Percentiles rank a stretch among this genome's conserved stretches.
phyloP scores from a whole-genome alignment of 176 grass and related monocot species.

The Carex scoparia region DNA sequence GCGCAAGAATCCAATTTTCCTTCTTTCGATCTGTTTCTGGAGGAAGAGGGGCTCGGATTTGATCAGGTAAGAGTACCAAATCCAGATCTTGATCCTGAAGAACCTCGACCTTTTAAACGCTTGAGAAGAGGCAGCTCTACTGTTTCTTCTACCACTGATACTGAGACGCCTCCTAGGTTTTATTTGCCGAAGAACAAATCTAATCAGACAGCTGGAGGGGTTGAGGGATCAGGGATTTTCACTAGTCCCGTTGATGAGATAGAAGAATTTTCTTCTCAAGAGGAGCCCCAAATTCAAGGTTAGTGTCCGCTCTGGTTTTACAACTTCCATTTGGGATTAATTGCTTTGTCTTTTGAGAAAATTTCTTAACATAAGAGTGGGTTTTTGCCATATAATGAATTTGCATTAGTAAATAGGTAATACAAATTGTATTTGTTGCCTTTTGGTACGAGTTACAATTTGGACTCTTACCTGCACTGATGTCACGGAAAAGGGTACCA shows the following conservation, averaged over 20 bases:
- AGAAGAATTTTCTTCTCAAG: constrained; percentile 44
- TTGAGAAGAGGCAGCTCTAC: constrained; percentile 37
- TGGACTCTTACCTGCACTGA: background rate
- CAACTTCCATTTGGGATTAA: background rate
- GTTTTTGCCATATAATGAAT: background rate
- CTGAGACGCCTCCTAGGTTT: background rate
- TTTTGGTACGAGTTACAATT: background rate
- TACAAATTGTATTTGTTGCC: background rate
- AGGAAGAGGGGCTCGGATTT: constrained; percentile 30
- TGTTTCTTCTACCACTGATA: constrained; percentile 19
- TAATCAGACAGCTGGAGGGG: constrained; percentile 13
- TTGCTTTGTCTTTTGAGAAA: background rate
- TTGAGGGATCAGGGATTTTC: background rate
- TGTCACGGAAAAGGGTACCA: background rate
- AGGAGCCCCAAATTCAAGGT: constrained; percentile 41
- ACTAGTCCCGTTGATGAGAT: constrained; percentile 53
- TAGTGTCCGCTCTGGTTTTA: background rate
- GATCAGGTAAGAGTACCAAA: background rate
- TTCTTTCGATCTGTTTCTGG: constrained; percentile 30
- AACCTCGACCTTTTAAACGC: constrained; percentile 37
- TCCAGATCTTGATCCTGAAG: background rate
- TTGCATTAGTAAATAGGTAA: background rate
- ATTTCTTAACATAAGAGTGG: background rate
- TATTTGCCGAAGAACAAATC: background rate
- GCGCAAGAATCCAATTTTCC: constrained; percentile 24